Evolutionary conservation across 2,329 filamentous ascomycete genomes (phyloP).

Genomic region (Nemania bipapillata): DNA sequence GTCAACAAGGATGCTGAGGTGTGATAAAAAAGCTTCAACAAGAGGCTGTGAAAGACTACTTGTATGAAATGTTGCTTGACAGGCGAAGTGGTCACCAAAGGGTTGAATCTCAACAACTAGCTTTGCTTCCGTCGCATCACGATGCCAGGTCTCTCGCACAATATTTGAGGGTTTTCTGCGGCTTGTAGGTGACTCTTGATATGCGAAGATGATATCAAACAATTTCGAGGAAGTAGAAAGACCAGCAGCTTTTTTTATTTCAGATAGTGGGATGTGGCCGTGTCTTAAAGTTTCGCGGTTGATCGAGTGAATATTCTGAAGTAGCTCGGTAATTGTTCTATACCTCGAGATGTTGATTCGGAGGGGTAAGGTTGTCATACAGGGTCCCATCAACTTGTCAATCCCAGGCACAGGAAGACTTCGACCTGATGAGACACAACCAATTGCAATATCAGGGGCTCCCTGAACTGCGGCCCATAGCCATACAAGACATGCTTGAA

Average conservation of each 20-base stretch:
- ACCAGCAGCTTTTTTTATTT: slow-evolving; percentile 72
- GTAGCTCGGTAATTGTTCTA: slow-evolving; percentile 66
- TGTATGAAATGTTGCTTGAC: slow-evolving; percentile 62
- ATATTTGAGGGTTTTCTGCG: slow-evolving; percentile 39
- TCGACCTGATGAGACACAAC: slow-evolving; percentile 83
- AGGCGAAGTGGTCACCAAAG: slow-evolving; percentile 53
- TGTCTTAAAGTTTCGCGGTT: slow-evolving; percentile 75
- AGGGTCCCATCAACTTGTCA: slow-evolving; percentile 81
- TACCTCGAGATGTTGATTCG: slow-evolving; percentile 68
- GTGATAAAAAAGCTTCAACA: slow-evolving; percentile 65
- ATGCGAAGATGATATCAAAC: slow-evolving; percentile 84
- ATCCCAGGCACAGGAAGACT: slow-evolving; percentile 76
- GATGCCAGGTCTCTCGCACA: slow-evolving; percentile 67
- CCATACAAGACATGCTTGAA: slow-evolving; percentile 76
- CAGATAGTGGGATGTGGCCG: slow-evolving; percentile 70
- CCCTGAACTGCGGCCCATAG: slow-evolving; percentile 74
- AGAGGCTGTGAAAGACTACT: slow-evolving; percentile 65
- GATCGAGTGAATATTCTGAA: slow-evolving; percentile 70
- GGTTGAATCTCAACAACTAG: slow-evolving; percentile 82
- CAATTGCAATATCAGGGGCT: slow-evolving; percentile 74
- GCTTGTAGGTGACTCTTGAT: slow-evolving; percentile 76
- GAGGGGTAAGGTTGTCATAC: slow-evolving; percentile 78
- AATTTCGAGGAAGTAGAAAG: slow-evolving; percentile 66
- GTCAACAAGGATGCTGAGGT: slow-evolving; percentile 66
- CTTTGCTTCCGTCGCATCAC: slow-evolving; percentile 80